These are phyloP conservation scores for Hypoxylon sp. DNA, from an alignment of 2,329 filamentous ascomycete species.

Conservation along the genomic window DNA sequence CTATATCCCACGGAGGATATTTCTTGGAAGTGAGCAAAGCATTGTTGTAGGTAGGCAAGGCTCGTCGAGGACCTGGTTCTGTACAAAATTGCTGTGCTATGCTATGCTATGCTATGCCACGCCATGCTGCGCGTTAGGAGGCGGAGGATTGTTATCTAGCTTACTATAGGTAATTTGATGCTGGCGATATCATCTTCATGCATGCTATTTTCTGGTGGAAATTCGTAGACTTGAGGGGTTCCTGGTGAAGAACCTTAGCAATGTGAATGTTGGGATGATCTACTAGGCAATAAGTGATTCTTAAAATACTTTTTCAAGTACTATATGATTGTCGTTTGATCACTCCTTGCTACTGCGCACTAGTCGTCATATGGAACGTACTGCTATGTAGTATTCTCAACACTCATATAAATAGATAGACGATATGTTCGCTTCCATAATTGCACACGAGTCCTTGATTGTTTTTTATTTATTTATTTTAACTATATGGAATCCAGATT, in stretches of 20 bases:
- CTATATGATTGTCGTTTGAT: too few species aligned
- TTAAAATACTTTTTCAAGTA: too few species aligned
- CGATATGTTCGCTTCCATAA: too few species aligned
- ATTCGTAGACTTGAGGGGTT: background rate
- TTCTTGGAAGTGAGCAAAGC: background rate
- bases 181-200: conserved; percentile 7
- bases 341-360: too few species aligned
- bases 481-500: too few species aligned
- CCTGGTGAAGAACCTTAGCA: background rate
- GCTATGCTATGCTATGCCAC: conserved; percentile 4
- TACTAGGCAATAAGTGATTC: too few species aligned
- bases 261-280: background rate
- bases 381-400: too few species aligned
- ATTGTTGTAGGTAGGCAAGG: background rate
- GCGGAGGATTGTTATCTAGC: conserved; percentile 16
- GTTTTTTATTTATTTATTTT: too few species aligned
- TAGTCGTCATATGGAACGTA: too few species aligned
- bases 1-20: background rate
- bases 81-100: conserved; percentile 22
- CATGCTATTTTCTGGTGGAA: background rate
- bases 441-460: too few species aligned
- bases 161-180: conserved; percentile 24
- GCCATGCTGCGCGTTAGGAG: conserved; percentile 1
- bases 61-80: conserved; percentile 9
- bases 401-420: too few species aligned